phyloP scores from a whole-genome alignment of 257 asterid species.

The Leonotis leonurus region DNA sequence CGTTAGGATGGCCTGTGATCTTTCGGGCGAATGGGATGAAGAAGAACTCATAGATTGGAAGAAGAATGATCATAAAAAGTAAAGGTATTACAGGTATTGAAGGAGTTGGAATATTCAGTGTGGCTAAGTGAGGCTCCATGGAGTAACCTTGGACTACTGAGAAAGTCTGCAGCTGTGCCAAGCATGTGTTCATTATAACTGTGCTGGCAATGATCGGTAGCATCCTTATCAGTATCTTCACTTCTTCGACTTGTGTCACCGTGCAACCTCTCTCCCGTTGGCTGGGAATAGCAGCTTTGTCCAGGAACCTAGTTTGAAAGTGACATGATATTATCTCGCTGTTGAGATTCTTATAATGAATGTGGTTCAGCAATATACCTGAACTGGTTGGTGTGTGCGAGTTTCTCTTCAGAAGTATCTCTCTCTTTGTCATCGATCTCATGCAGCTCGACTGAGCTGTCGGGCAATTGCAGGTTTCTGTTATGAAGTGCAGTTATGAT shows the following conservation, averaged over 20 bases:
- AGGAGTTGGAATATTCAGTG: constrained; percentile 36
- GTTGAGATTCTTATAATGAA: not conserved
- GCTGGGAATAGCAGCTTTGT: constrained; percentile 30
- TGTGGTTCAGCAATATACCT: constrained; percentile 15
- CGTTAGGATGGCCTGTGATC: constrained; percentile 35
- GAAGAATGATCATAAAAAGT: constrained; percentile 34
- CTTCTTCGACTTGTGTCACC: constrained; percentile 47
- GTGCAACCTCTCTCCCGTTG: constrained; percentile 27
- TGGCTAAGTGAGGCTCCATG: constrained; percentile 35
- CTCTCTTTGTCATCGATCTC: constrained; percentile 13
- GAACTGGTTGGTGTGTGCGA: constrained; percentile 27
- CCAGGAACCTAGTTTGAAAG: constrained; percentile 25
- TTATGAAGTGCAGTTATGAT: constrained; percentile 28
- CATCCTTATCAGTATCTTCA: constrained; percentile 39
- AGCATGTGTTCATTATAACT: constrained; percentile 41
- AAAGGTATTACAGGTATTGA: constrained; percentile 43
- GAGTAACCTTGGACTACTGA: constrained; percentile 41
- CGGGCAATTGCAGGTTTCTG: constrained; percentile 24
- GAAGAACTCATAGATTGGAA: constrained; percentile 40
- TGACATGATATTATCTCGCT: not conserved
- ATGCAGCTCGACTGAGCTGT: constrained; percentile 4
- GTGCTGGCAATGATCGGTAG: constrained; percentile 43
- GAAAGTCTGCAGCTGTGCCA: constrained; percentile 47
- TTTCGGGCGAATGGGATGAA: constrained; percentile 38
- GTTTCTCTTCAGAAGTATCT: constrained; percentile 19